A percentile compares a stretch with the other conserved stretches of the same genome.
phyloP scores from a whole-genome alignment of 306 rosid genomes.

The Acacia melanoxylon region DNA sequence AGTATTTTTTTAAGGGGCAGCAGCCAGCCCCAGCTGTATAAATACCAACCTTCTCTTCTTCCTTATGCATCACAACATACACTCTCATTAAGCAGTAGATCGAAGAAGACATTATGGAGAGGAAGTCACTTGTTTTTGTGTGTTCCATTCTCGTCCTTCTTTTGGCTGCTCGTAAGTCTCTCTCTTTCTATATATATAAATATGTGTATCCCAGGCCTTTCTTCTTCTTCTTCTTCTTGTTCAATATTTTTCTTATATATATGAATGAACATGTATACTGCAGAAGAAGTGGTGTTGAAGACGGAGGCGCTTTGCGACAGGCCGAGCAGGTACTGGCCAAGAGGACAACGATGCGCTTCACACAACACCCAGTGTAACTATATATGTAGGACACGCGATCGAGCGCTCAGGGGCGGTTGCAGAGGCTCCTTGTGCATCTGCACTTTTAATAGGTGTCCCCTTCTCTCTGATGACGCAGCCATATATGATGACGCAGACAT shows the following conservation, averaged over 20 bases:
- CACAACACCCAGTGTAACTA: slow-evolving; percentile 1
- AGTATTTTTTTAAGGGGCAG: not conserved
- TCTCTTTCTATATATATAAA: too few relatives aligned
- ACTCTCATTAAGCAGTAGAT: not conserved
- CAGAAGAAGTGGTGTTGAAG: slow-evolving; percentile 29
- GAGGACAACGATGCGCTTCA: not conserved
- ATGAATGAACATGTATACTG: not conserved
- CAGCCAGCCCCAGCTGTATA: not conserved
- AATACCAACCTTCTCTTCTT: not conserved
- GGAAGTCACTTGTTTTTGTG: not conserved
- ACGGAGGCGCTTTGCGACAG: slow-evolving; percentile 28
- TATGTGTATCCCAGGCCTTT: too few relatives aligned
- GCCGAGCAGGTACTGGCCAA: not conserved
- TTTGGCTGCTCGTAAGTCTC: slow-evolving; percentile 31
- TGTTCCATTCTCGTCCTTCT: slow-evolving; percentile 18
- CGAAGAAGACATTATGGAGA: slow-evolving; percentile 9
- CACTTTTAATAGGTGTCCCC: not conserved
- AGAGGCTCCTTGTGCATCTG: slow-evolving; percentile 19
- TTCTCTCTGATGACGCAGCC: too few relatives aligned
- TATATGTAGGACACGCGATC: slow-evolving; percentile 27
- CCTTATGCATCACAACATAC: not conserved
- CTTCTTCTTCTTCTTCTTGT: not conserved
- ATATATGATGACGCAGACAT: too few relatives aligned
- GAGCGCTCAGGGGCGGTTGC: not conserved
- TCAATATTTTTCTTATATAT: not conserved